Evolutionary conservation across 2,329 filamentous ascomycete species (phyloP).

Genomic region (Aspergillus novofumigatus): DNA sequence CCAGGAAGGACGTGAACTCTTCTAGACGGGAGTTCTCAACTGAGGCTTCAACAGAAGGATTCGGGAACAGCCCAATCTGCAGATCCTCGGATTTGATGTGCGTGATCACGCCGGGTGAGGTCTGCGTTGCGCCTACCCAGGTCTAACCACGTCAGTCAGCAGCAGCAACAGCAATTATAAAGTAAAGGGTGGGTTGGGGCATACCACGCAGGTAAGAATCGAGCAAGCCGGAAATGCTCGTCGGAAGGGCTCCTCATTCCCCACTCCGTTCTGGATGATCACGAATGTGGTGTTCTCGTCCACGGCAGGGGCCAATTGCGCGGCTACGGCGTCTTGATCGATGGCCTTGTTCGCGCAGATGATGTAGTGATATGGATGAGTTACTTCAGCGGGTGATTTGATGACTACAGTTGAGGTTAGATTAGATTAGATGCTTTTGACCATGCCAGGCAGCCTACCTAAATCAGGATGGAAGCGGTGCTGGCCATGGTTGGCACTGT

Average conservation of each 20-base stretch:
- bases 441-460: constrained; percentile 23
- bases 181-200: constrained; percentile 16
- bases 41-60: constrained; percentile 21
- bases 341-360: constrained; percentile 43
- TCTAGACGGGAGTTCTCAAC: constrained; percentile 39
- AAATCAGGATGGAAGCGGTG: constrained; percentile 30
- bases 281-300: constrained; percentile 35
- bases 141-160: constrained; percentile 15
- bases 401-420: constrained; percentile 27
- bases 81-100: constrained; percentile 53
- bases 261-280: constrained; percentile 40
- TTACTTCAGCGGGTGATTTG: constrained; percentile 33
- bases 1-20: constrained; percentile 40
- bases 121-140: constrained; percentile 51
- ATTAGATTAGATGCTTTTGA: background rate
- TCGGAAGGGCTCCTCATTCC: constrained; percentile 39
- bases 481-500: constrained; percentile 41
- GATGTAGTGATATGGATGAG: constrained; percentile 30
- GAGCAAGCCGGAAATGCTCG: constrained; percentile 26
- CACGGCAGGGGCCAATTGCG: constrained; percentile 33
- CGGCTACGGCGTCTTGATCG: constrained; percentile 36
- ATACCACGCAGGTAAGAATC: constrained; percentile 42
- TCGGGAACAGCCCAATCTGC: constrained; percentile 52
- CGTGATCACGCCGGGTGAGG: constrained; percentile 45
- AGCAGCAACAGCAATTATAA: too few relatives aligned